phyloP scores from a whole-genome alignment of 495 filamentous ascomycete genomes.

The Daldinia grandis region DNA sequence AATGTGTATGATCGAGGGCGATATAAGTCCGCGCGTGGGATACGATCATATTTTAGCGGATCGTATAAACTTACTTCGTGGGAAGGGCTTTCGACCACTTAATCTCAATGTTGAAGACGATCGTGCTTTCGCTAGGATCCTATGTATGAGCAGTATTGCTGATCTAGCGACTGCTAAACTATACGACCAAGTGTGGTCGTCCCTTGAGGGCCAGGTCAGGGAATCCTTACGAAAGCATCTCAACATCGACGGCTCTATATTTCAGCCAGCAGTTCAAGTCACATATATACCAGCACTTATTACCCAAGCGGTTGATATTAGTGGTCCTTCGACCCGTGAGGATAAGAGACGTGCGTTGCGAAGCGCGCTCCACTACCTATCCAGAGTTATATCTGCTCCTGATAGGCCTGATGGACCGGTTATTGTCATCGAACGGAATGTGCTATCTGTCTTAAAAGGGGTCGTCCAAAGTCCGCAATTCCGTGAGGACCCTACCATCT shows the following conservation, averaged over 20 bases:
- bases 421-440: constrained; percentile 37
- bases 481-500: constrained; percentile 25
- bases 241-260: constrained; percentile 46
- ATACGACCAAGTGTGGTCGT: constrained; percentile 43
- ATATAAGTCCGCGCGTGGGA: constrained; percentile 38
- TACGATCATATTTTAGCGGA: constrained; percentile 50
- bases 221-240: constrained; percentile 37
- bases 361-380: constrained; percentile 33
- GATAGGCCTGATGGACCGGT: constrained; percentile 15
- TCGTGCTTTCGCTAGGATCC: constrained; percentile 46
- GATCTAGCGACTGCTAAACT: constrained; percentile 42
- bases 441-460: constrained; percentile 19
- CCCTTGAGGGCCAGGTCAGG: constrained; percentile 36
- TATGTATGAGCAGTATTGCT: constrained; percentile 50
- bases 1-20: constrained; percentile 38
- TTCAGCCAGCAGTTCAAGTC: constrained; percentile 47
- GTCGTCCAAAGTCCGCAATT: constrained; percentile 32
- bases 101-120: constrained; percentile 37
- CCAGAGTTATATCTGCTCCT: constrained; percentile 31
- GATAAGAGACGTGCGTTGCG: constrained; percentile 26
- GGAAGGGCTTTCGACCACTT: constrained; percentile 44
- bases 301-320: constrained; percentile 25
- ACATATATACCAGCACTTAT: constrained; percentile 51
- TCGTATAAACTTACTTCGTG: constrained; percentile 33
- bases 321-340: constrained; percentile 11